A percentile compares a stretch with the other conserved stretches of the same genome.
These are phyloP conservation scores for Lenzites betulinus DNA, from an alignment of 768 basidiomycete species.

Conservation along the genomic window DNA sequence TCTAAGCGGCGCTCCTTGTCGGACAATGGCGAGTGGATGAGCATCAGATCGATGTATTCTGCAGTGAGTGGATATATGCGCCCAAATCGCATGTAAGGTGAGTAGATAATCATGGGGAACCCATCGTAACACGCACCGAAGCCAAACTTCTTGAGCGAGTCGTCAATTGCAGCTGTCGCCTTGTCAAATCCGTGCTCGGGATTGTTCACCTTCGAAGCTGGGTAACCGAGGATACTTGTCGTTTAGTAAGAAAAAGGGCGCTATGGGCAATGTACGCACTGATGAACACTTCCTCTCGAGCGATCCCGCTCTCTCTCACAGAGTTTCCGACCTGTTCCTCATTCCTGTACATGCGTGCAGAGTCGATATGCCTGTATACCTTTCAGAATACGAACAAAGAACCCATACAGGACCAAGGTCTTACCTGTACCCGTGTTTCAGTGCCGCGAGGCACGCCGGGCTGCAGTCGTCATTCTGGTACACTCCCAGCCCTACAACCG, in stretches of 20 bases:
- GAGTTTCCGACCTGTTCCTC: conserved; percentile 81
- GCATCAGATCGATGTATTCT: conserved; percentile 74
- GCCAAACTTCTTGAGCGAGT: conserved; percentile 58
- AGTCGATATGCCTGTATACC: conserved; percentile 76
- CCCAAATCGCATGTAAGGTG: background rate
- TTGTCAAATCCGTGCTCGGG: conserved; percentile 64
- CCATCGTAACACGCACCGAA: conserved; percentile 49
- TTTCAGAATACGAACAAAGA: no score
- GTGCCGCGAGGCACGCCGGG: conserved; percentile 57
- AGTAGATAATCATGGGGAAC: background rate
- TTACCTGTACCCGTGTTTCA: conserved; percentile 67
- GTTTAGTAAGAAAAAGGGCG: no score
- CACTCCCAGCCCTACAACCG: conserved; percentile 68
- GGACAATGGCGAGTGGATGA: conserved; percentile 74
- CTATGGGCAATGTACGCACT: conserved; percentile 42
- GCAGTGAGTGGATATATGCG: background rate
- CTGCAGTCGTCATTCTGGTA: conserved; percentile 64
- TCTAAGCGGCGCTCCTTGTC: conserved; percentile 66
- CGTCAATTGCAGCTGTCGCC: conserved; percentile 58
- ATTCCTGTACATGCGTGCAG: conserved; percentile 51
- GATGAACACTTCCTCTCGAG: conserved; percentile 66
- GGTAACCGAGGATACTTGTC: background rate
- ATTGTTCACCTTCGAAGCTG: conserved; percentile 68
- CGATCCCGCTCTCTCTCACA: conserved; percentile 70
- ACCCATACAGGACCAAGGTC: background rate